Percentiles rank a stretch among this genome's conserved stretches.
These are phyloP conservation scores for Pleodorina starrii DNA, from an alignment of 139 green algal species.

Conservation along the genomic window DNA sequence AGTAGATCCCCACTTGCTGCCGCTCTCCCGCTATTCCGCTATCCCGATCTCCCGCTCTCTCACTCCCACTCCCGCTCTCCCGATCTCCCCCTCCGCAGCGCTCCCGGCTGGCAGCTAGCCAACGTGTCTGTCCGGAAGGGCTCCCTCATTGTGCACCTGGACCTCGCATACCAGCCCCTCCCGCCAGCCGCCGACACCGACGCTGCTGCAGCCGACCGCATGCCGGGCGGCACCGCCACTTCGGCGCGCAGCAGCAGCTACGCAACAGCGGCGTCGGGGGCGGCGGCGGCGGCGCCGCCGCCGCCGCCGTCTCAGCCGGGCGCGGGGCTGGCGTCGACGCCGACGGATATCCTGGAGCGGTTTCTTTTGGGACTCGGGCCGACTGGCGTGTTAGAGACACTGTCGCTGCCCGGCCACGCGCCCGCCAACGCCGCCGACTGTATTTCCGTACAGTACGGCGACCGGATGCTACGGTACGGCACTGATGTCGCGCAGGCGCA, in stretches of 20 bases:
- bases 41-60: no score
- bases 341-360: not conserved
- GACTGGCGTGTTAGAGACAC: not conserved
- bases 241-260: not conserved
- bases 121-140: not conserved
- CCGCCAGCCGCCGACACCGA: not conserved
- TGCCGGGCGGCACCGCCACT: not conserved
- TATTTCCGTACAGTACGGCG: constrained; percentile 8
- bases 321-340: not conserved
- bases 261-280: not conserved
- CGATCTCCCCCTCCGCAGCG: not conserved
- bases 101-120: constrained; percentile 6
- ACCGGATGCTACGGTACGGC: not conserved
- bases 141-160: constrained; percentile 37
- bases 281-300: not conserved
- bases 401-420: not conserved
- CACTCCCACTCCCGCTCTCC: no score
- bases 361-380: not conserved
- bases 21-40: no score
- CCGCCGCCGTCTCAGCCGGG: not conserved
- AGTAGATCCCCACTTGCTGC: no score
- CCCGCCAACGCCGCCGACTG: not conserved
- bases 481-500: not conserved
- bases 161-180: not conserved
- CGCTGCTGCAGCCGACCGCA: not conserved